Base-by-base conservation (phyloP, 2,329 filamentous ascomycete species). In the Helminthosporium solani region DNA sequence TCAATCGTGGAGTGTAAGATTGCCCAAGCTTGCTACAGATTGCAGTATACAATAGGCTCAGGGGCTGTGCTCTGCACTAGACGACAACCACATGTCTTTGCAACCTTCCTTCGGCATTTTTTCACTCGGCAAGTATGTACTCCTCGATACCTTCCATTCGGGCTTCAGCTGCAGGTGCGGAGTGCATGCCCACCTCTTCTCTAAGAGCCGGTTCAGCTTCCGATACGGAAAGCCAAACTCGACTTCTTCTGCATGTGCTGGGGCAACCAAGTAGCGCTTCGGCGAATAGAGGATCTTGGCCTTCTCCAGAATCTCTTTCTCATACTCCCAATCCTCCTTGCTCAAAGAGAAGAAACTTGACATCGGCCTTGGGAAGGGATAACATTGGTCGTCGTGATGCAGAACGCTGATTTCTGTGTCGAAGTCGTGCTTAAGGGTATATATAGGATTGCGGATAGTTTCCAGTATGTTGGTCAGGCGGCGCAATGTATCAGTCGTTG, bases 321-420 rank as follows among this genome's bases (percentile, higher is more conserved):
- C 60, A 25, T 50, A 36, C 15, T 54, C 36, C 61, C 58, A 63
- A 27, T 58, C 53, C 7, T 57, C 47, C 37, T 54, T 53, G 0
- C 50, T 53, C 20, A 61, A 23, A 0, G 30, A 41, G 33, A 59
- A 63, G 4, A 58, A 12, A 0, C 40, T 40, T 0, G 52, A 59
- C 20, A 54, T 40, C 19, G 56, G 31, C 2, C 44, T 50, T 1
- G 61, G 61, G 31, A 64, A 63, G 1, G 46, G 35, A 35, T 33
- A 40, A 3, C 47, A 25, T 1, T 7, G 7, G 0, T 57, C 52
- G 16, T 64, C 60, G 33, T 60, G 48, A 33, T 58, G 57, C 6
- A 45, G 51, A 14, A 64, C 36, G 19, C 36, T 52, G 23, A 64
- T 46, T 7, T 33, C 39, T 8, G 50, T 44, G 25, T 49, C 19